Conservation (phyloP, 2,329 filamentous ascomycete species). For the Pezizomycotina sp. region DNA sequence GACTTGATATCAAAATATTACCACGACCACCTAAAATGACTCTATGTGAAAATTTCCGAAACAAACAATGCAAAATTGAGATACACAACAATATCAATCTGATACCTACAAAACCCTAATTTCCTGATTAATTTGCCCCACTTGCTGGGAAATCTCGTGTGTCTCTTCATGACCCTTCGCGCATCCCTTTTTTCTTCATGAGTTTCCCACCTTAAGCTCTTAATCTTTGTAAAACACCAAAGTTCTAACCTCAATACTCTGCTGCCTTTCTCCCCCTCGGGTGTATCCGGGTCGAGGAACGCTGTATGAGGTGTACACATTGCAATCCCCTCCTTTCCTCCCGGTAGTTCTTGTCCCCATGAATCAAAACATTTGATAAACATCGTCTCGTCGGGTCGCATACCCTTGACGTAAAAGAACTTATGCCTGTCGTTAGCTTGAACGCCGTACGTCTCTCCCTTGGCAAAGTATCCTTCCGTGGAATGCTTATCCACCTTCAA, state of each 20-base stretch:
- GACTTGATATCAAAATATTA: no score
- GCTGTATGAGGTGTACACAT: slow-evolving; percentile 48
- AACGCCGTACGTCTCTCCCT: slow-evolving; percentile 58
- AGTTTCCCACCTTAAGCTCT: no score
- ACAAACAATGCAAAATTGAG: no score
- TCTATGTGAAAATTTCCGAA: no score
- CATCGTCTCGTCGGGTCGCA: slow-evolving; percentile 55
- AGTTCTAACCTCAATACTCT: slow-evolving; percentile 80
- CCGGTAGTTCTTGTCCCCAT: slow-evolving; percentile 30
- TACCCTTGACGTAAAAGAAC: slow-evolving; percentile 70
- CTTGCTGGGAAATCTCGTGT: no score
- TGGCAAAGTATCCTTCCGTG: slow-evolving; percentile 45
- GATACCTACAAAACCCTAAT: no score
- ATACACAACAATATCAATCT: no score
- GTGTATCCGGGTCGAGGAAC: slow-evolving; percentile 59
- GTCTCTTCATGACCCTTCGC: no score
- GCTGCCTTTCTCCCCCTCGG: slow-evolving; percentile 52
- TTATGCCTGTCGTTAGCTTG: slow-evolving; percentile 43
- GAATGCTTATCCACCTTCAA: slow-evolving; percentile 34
- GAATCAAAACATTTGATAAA: slow-evolving; percentile 67
- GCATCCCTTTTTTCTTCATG: no score
- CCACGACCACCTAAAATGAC: no score
- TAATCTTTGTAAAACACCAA: slow-evolving; percentile 40
- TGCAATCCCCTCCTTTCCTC: slow-evolving; percentile 12
- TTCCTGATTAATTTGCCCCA: no score